Base-by-base conservation (phyloP, 257 asterid species). In the Solanum medicagineum region DNA sequence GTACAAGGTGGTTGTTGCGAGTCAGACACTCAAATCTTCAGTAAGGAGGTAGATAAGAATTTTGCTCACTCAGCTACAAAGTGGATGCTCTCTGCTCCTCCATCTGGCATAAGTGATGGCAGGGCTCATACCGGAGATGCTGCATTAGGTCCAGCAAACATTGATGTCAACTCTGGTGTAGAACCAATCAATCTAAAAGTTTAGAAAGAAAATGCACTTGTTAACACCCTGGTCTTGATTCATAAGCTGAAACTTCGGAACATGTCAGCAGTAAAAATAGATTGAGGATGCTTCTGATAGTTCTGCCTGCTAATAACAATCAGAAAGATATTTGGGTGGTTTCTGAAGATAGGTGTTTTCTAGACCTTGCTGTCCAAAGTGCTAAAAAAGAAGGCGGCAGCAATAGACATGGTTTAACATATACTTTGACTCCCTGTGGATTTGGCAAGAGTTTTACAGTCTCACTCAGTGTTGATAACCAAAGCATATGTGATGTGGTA, bases 1-100 rank as follows among this genome's bases (percentile, higher is more conserved):
- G 81, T 70, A 56, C 60, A 14, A 13, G 85, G 77, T 26, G 36
- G 44, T 84, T 2, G 74, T 84, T 45, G 75, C 22, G 68, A 57
- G 63, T 54, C 88, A 40, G 87, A 65, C 22, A 85, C 73, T 74
- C 83, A 85, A 79, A 47, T 42, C 49, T 69, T 86, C 20, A 57
- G 82, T 59, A 74, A 45, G 24, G 83, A 66, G 81, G 81, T 29
- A 24, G 65, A 51, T 19, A 80, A 85, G 54, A 68, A 20, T 55
- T 65, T 85, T 40, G 40, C 59, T 51, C 81, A 71, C 51, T 74
- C 71, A 8, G 8, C 84, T n/a, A 42, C 84, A 13, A 83, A 83
- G 51, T 15, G 68, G 40, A 59, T 53, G 60, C 75, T 49, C 13
- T 81, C 83, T 74, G 54, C 86, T 17, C 15, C 42, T 47, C 62